phyloP scores from a whole-genome alignment of 306 rosid genomes.

The Styphnolobium japonicum region DNA sequence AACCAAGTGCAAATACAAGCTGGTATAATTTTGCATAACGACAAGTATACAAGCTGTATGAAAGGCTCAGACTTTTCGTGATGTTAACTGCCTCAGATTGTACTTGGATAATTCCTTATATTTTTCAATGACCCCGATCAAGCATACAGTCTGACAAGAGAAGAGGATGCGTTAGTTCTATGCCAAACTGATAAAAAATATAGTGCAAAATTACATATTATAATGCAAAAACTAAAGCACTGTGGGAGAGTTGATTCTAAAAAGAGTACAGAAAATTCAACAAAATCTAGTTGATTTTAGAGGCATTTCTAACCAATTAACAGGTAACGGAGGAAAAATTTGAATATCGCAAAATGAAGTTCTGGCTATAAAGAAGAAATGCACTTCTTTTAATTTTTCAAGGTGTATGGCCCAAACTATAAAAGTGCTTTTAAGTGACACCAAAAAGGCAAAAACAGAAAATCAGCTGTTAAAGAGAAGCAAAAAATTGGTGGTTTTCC shows the following conservation, averaged over 20 bases:
- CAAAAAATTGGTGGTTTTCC: too few relatives aligned
- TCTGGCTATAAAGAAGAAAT: neutral
- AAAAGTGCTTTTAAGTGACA: neutral
- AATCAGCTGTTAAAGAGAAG: neutral
- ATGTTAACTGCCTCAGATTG: conserved; percentile 90
- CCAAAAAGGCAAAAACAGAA: neutral
- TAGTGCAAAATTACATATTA: neutral
- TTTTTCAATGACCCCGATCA: conserved; percentile 82
- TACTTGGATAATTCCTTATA: conserved; percentile 84
- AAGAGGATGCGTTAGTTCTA: conserved; percentile 3
- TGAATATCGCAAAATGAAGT: neutral
- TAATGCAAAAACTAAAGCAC: neutral
- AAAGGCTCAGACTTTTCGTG: conserved; percentile 43
- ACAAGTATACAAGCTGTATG: neutral
- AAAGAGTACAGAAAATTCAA: neutral
- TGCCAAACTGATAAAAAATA: neutral
- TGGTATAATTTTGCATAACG: neutral
- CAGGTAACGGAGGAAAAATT: neutral
- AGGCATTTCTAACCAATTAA: neutral
- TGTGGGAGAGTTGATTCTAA: neutral
- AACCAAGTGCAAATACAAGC: neutral
- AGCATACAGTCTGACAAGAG: conserved; percentile 77
- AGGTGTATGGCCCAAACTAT: neutral
- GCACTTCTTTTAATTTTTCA: neutral
- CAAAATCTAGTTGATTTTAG: neutral